Evolutionary conservation across 169 alveolate species (phyloP), one percentile per base, ranked within the genome.

Genomic region (Eimeria brunetti): DNA sequence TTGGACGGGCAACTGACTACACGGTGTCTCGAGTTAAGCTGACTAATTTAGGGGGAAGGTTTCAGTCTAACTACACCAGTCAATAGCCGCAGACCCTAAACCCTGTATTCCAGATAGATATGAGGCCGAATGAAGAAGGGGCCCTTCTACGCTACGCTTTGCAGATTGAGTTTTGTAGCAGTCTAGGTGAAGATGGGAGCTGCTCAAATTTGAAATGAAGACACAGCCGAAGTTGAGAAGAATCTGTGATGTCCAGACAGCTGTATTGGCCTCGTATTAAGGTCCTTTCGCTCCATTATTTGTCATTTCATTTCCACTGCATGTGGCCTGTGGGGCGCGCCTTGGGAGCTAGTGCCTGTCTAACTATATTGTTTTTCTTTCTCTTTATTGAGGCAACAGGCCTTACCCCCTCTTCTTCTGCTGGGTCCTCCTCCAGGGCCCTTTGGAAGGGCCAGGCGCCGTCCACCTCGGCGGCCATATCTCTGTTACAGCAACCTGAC

Each of bases 401-500:
- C 46, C 78, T 33, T 67, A 67, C 78, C 46, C 27, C 24, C 49
- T 6, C 78, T 67, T 67, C 78, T 67, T 67, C 78, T 67, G 20
- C 49, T 67, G 78, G 49, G 44, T 33, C 78, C 78, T 33, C 78
- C 49, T 67, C 78, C 44, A 67, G 78, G 78, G 78, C 5, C 78
- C 78, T 67, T 67, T 27, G n/a, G 27, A 67, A 30, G 78, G 78
- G 78, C 78, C 78, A 67, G 78, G 49, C 78, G 78, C 78, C 14
- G 78, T 27, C 78, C 78, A 14, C 14, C 49, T 67, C 78, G 78
- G 78, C 78, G 24, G 78, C 78, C 78, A 67, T 67, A 24, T 8
- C 78, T 62, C 73, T 67, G 44, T 33, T n/a, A 24, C 27, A 30
- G 78, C 2, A 30, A 24, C 78, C 78, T 67, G 49, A 67, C 78